These are phyloP conservation scores for Datisca glomerata DNA, from an alignment of 306 rosid genomes.

Conservation along the genomic window DNA sequence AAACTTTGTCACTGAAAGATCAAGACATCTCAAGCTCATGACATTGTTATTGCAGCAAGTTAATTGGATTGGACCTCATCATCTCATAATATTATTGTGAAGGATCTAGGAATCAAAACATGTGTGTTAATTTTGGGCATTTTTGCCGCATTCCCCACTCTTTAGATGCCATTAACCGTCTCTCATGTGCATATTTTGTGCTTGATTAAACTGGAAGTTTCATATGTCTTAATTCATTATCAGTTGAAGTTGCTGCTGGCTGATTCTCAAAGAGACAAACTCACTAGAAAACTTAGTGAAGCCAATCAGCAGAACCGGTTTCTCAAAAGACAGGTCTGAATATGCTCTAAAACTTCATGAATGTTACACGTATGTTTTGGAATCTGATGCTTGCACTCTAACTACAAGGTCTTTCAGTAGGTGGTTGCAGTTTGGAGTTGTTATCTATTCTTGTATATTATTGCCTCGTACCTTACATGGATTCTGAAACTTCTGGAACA, in stretches of 20 bases:
- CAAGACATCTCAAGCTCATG: no score
- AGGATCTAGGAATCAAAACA: neutral
- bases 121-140: neutral
- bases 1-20: no score
- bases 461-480: neutral
- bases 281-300: constrained; percentile 72
- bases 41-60: neutral
- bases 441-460: neutral
- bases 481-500: constrained; percentile 5
- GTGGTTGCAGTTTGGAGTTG: neutral
- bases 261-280: constrained; percentile 58
- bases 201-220: neutral
- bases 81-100: neutral
- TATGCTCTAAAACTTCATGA: neutral
- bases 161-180: no score
- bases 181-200: neutral
- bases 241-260: constrained; percentile 60
- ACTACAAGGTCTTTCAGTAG: no score
- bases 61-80: neutral
- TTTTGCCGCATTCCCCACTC: no score
- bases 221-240: constrained; percentile 3
- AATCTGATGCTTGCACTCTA: no score
- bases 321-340: constrained; percentile 83
- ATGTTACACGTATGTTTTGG: constrained; percentile 6
- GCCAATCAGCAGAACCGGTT: constrained; percentile 87